phyloP scores from a whole-genome alignment of 257 asterid species.

The Nicotiana obtusifolia region DNA sequence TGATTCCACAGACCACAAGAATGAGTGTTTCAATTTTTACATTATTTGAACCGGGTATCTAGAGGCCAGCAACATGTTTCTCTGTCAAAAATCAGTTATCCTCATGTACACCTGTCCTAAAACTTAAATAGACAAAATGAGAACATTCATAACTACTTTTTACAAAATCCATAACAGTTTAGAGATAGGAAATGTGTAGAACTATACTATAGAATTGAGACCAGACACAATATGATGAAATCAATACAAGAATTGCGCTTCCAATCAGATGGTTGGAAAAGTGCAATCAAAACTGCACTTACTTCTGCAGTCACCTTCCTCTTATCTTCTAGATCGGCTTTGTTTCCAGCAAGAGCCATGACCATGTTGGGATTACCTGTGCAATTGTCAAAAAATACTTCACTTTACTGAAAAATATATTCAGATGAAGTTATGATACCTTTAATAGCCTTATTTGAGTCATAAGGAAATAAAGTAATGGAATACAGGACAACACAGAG shows the following conservation, averaged over 20 bases:
- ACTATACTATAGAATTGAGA: not conserved
- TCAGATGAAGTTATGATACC: not conserved
- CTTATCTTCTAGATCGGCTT: slow-evolving; percentile 87
- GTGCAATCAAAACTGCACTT: slow-evolving; percentile 26
- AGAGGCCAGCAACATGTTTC: not conserved
- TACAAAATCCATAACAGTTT: not conserved
- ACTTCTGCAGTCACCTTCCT: slow-evolving; percentile 77
- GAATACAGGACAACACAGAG: not conserved
- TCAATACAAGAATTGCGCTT: not conserved
- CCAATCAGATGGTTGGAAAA: not conserved
- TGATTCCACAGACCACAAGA: not conserved
- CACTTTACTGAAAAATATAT: not conserved
- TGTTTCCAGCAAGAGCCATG: slow-evolving; percentile 90
- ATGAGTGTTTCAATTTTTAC: not conserved
- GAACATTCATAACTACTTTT: not conserved
- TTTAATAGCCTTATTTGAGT: not conserved
- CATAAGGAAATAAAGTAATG: not conserved
- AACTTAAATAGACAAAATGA: not conserved
- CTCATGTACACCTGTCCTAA: not conserved
- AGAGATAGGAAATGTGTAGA: not conserved
- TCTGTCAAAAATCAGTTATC: not conserved
- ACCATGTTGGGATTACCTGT: slow-evolving; percentile 86
- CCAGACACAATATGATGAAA: not conserved
- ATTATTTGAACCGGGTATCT: not conserved
- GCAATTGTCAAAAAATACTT: not conserved